A percentile compares a stretch with the other conserved stretches of the same genome.
These are phyloP conservation scores for Boletus reticuloceps DNA, from an alignment of 768 basidiomycete species.

Conservation along the genomic window DNA sequence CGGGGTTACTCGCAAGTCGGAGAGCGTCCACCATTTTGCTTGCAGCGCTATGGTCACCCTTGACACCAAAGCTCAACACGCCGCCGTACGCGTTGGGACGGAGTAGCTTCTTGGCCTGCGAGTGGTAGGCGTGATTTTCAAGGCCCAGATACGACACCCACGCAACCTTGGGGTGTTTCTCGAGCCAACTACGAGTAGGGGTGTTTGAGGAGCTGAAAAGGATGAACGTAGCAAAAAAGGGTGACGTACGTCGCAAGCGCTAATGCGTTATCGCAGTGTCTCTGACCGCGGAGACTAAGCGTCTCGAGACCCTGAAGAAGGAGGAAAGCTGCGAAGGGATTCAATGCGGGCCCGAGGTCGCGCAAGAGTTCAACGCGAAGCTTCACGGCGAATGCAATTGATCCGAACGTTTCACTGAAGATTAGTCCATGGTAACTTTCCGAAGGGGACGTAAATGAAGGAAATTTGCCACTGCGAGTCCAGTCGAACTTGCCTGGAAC, in stretches of 20 bases:
- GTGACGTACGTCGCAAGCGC: conserved; percentile 41
- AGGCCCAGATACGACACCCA: conserved; percentile 85
- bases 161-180: conserved; percentile 59
- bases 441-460: conserved; percentile 51
- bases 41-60: conserved; percentile 50
- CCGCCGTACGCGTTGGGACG: conserved; percentile 60
- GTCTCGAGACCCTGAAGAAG: conserved; percentile 63
- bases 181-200: conserved; percentile 42
- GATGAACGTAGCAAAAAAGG: background rate
- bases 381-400: conserved; percentile 49
- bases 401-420: conserved; percentile 50
- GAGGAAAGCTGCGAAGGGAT: conserved; percentile 58
- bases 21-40: conserved; percentile 65
- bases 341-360: conserved; percentile 51
- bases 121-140: conserved; percentile 56
- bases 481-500: conserved; percentile 55
- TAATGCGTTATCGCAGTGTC: conserved; percentile 58
- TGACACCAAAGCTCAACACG: conserved; percentile 75
- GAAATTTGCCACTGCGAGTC: conserved; percentile 51
- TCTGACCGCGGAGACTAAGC: conserved; percentile 54
- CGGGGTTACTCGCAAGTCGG: conserved; percentile 67
- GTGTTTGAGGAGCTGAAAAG: background rate
- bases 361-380: conserved; percentile 51
- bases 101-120: conserved; percentile 54
- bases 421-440: conserved; percentile 56